phyloP scores from a whole-genome alignment of 768 basidiomycete genomes.

The Suillus subalutaceus region DNA sequence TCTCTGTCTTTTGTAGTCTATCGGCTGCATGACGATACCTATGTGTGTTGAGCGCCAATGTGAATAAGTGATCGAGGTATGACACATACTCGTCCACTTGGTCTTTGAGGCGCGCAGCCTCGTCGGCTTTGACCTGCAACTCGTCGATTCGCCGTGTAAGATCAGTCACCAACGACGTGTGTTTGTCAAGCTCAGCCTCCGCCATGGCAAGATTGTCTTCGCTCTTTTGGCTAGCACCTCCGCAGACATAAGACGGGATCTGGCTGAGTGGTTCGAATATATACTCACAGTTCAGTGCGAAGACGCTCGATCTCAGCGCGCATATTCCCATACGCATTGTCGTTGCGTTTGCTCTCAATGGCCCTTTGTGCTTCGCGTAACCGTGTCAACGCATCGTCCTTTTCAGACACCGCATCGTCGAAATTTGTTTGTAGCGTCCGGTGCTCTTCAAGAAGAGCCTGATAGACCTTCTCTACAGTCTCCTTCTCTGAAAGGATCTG shows the following conservation, averaged over 20 bases:
- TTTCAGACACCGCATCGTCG: constrained; percentile 79
- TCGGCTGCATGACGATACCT: constrained; percentile 94
- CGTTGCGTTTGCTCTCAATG: constrained; percentile 59
- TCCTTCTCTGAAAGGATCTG: constrained; percentile 84
- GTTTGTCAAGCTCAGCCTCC: constrained; percentile 84
- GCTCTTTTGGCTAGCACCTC: constrained; percentile 78
- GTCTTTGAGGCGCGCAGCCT: constrained; percentile 83
- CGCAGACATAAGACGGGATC: constrained; percentile 28
- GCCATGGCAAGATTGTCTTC: constrained; percentile 87
- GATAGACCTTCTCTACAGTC: constrained; percentile 81
- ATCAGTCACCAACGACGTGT: constrained; percentile 66
- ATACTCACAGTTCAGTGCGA: constrained; percentile 79
- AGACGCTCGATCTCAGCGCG: constrained; percentile 83
- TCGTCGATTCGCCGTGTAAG: constrained; percentile 83
- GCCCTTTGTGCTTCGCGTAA: constrained; percentile 64
- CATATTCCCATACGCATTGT: constrained; percentile 77
- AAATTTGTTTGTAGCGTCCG: constrained; percentile 70
- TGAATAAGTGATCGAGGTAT: background rate
- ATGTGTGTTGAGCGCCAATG: background rate
- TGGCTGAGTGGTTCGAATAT: constrained; percentile 2
- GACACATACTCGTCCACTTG: constrained; percentile 83
- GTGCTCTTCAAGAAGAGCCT: constrained; percentile 75
- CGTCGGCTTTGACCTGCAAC: constrained; percentile 74
- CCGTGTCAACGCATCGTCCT: constrained; percentile 70
- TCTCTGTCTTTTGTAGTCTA: constrained; percentile 90